phyloP scores from a whole-genome alignment of 352 stramenopile species.

The Globisporangium nagaii region DNA sequence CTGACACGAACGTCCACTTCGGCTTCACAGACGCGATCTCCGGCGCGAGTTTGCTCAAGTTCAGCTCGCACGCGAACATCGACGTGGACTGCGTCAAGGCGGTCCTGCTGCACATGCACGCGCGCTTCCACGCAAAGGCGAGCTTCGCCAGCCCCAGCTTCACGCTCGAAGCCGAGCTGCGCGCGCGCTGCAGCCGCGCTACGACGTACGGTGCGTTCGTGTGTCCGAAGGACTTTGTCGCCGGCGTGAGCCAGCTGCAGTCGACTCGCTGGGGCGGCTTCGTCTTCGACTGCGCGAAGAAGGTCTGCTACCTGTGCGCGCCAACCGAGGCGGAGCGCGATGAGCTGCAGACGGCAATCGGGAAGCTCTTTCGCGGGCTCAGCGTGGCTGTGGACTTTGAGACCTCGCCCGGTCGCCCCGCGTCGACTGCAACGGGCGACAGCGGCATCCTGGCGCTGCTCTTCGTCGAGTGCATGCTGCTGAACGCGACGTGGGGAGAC shows the following conservation, averaged over 20 bases:
- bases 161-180: background rate
- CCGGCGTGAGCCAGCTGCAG: constrained; percentile 1
- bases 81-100: constrained; percentile 9
- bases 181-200: background rate
- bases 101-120: background rate
- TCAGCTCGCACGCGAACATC: background rate
- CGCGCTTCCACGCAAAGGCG: background rate
- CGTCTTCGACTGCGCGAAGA: constrained; percentile 2
- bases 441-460: constrained; percentile 11
- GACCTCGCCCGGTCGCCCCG: background rate
- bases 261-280: constrained; percentile 6
- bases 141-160: constrained; percentile 4
- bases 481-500: constrained; percentile 7
- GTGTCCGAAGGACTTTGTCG: background rate
- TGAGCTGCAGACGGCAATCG: background rate
- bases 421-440: background rate
- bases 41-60: background rate
- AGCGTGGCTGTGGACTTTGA: background rate
- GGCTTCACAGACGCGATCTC: constrained; percentile 6
- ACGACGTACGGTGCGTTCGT: constrained; percentile 7
- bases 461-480: constrained; percentile 8
- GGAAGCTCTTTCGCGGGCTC: background rate
- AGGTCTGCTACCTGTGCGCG: constrained; percentile 1
- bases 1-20: background rate
- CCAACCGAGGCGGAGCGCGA: background rate